Percentiles rank a stretch among this genome's conserved stretches.
Evolutionary conservation across 768 basidiomycete genomes (phyloP).

Genomic region (Naematelia encephala): DNA sequence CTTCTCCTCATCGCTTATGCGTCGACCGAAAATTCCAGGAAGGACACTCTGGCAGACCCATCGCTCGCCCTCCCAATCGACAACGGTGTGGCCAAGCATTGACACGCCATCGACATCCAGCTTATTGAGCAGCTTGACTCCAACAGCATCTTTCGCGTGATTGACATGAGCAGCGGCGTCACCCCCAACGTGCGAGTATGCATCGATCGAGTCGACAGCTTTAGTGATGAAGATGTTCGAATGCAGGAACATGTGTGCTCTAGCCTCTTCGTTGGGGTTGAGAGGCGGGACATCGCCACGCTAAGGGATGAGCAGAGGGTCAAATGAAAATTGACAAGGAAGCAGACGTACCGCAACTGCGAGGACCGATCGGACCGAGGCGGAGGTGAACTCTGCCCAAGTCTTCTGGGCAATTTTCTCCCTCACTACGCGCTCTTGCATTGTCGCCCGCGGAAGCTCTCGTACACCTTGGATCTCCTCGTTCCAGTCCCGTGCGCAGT

Average conservation of each 20-base stretch:
- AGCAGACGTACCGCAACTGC: constrained; percentile 41
- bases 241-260: constrained; percentile 52
- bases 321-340: neutral
- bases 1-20: constrained; percentile 35
- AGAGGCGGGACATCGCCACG: constrained; percentile 53
- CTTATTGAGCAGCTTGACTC: constrained; percentile 52
- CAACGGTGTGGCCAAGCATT: constrained; percentile 52
- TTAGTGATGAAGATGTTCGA: constrained; percentile 55
- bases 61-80: constrained; percentile 54
- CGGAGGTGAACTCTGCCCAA: constrained; percentile 52
- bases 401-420: constrained; percentile 52
- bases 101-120: constrained; percentile 52
- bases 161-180: constrained; percentile 53
- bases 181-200: constrained; percentile 53
- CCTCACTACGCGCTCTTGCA: constrained; percentile 51
- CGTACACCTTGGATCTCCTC: constrained; percentile 53
- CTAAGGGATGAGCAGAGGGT: constrained; percentile 9
- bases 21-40: constrained; percentile 53
- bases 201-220: constrained; percentile 52
- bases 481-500: constrained; percentile 55
- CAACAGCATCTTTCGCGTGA: constrained; percentile 53
- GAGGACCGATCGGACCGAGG: constrained; percentile 50
- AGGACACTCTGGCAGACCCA: constrained; percentile 55
- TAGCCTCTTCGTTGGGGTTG: constrained; percentile 53
- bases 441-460: constrained; percentile 49